phyloP scores from a whole-genome alignment of 768 basidiomycete genomes.

The Russula sp. region DNA sequence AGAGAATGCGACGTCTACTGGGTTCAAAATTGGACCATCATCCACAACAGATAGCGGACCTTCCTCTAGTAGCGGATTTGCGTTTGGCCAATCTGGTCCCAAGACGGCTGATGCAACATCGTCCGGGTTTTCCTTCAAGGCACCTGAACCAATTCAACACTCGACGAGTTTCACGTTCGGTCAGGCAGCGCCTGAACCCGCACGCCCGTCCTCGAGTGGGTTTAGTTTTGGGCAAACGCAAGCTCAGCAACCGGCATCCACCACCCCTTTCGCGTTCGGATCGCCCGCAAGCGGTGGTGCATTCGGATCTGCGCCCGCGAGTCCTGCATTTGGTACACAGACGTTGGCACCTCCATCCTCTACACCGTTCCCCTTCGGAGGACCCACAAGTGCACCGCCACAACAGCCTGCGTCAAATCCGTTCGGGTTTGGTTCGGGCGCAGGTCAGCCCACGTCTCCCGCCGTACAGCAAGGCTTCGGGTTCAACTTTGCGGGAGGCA shows the following conservation, averaged over 20 bases:
- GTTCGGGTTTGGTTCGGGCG: slow-evolving; percentile 29
- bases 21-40: slow-evolving; percentile 13
- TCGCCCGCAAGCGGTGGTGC: slow-evolving; percentile 23
- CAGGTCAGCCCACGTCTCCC: slow-evolving; percentile 31
- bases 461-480: slow-evolving; percentile 26
- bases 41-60: slow-evolving; percentile 9
- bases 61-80: slow-evolving; percentile 16
- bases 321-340: slow-evolving; percentile 19
- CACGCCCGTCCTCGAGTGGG: slow-evolving; percentile 29
- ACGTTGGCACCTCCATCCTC: slow-evolving; percentile 17
- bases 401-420: slow-evolving; percentile 30
- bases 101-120: slow-evolving; percentile 20
- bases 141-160: slow-evolving; percentile 23
- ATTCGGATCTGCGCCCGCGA: slow-evolving; percentile 28
- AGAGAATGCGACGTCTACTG: slow-evolving; percentile 10
- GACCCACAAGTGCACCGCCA: slow-evolving; percentile 30
- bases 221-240: slow-evolving; percentile 30
- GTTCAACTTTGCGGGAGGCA: slow-evolving; percentile 27
- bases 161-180: slow-evolving; percentile 24
- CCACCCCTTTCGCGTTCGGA: slow-evolving; percentile 28
- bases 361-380: slow-evolving; percentile 26
- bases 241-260: slow-evolving; percentile 28
- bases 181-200: slow-evolving; percentile 33
- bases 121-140: slow-evolving; percentile 20
- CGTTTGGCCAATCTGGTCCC: slow-evolving; percentile 14